A percentile compares a stretch with the other conserved stretches of the same genome.
phyloP scores from a whole-genome alignment of 2,329 filamentous ascomycete species.

The Neofusicoccum parvum region DNA sequence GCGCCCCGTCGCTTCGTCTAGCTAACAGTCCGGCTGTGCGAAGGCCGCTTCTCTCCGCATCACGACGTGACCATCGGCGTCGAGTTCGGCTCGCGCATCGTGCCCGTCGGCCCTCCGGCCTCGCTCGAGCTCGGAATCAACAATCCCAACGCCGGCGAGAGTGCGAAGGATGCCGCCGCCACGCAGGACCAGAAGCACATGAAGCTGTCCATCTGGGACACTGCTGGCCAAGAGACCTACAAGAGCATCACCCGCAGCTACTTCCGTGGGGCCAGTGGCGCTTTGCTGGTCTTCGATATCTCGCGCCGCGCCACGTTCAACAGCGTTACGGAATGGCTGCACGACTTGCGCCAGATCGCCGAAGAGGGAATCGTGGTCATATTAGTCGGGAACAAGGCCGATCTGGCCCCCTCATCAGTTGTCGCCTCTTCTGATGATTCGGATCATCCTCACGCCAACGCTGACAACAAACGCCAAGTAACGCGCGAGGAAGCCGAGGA shows the following conservation, averaged over 20 bases:
- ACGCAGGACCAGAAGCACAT: slow-evolving; percentile 68
- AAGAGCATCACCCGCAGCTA: slow-evolving; percentile 94
- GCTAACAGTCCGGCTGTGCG: slow-evolving; percentile 92
- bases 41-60: slow-evolving; percentile 89
- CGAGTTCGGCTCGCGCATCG: slow-evolving; percentile 91
- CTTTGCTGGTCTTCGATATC: slow-evolving; percentile 92
- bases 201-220: slow-evolving; percentile 95
- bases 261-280: slow-evolving; percentile 78
- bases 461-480: slow-evolving; percentile 74
- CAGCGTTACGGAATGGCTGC: slow-evolving; percentile 89
- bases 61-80: slow-evolving; percentile 98
- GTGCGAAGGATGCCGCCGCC: slow-evolving; percentile 21
- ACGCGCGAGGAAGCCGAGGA: slow-evolving; percentile 80
- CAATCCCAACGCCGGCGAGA: slow-evolving; percentile 40
- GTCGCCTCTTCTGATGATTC: slow-evolving; percentile 28
- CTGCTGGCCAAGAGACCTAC: slow-evolving; percentile 95
- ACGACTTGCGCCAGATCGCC: slow-evolving; percentile 90
- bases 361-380: slow-evolving; percentile 95
- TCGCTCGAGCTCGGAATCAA: slow-evolving; percentile 60
- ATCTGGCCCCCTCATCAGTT: slow-evolving; percentile 63
- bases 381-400: slow-evolving; percentile 92
- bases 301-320: slow-evolving; percentile 81
- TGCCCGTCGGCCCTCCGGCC: slow-evolving; percentile 84
- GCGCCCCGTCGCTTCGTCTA: slow-evolving; percentile 37
- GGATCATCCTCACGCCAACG: slow-evolving; percentile 29